phyloP scores from a whole-genome alignment of 257 asterid species.

The Henckelia pumila region DNA sequence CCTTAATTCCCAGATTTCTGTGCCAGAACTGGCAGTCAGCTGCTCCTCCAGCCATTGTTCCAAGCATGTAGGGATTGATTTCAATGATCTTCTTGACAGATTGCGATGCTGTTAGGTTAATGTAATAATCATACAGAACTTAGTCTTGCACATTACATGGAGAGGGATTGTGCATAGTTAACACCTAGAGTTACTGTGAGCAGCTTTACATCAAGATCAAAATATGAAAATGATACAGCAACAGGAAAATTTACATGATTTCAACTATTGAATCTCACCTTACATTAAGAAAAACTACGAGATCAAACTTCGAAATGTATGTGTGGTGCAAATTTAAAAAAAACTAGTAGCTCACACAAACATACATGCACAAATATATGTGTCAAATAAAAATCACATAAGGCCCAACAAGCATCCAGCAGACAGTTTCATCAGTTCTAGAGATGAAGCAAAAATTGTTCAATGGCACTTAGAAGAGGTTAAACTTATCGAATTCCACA shows the following conservation, averaged over 20 bases:
- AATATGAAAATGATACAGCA: background rate
- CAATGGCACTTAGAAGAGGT: background rate
- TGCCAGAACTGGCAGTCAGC: constrained; percentile 97
- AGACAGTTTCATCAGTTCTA: background rate
- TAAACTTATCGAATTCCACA: background rate
- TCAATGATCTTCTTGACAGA: constrained; percentile 89
- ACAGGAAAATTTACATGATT: background rate
- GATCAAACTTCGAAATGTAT: background rate
- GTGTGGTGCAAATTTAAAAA: no score
- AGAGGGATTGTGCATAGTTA: background rate
- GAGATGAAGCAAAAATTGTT: background rate
- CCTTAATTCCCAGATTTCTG: constrained; percentile 83
- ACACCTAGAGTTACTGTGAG: background rate
- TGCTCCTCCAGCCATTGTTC: constrained; percentile 99
- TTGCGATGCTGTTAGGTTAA: constrained; percentile 62
- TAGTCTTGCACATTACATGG: background rate
- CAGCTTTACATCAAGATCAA: background rate
- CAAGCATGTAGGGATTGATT: constrained; percentile 88
- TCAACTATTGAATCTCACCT: no score
- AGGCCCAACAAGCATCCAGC: background rate
- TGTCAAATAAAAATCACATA: background rate
- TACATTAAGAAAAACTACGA: background rate
- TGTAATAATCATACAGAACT: constrained; percentile 7
- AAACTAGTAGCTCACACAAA: background rate
- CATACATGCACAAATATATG: background rate